Evolutionary conservation across 352 stramenopile species (phyloP).

Genomic region (Globisporangium spiculum): DNA sequence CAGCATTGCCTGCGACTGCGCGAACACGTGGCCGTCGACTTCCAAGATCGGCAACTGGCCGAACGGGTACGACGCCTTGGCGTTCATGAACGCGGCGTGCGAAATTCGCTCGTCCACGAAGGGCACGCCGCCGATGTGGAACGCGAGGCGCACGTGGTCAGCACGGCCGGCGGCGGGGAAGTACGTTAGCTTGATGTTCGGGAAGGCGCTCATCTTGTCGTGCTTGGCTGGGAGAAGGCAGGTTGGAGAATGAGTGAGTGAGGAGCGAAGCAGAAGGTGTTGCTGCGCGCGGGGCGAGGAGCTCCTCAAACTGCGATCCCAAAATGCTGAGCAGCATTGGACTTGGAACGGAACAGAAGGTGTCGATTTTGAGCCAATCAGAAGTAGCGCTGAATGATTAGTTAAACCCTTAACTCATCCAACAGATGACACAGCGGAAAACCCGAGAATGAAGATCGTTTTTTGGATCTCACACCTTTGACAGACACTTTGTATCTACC

Average conservation of each 20-base stretch:
- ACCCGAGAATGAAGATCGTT: too few relatives aligned
- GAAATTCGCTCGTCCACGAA: constrained; percentile 58
- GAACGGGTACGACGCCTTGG: constrained; percentile 46
- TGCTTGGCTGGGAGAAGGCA: background rate
- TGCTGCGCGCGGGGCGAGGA: too few relatives aligned
- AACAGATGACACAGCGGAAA: too few relatives aligned
- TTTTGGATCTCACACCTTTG: too few relatives aligned
- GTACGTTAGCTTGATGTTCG: constrained; percentile 58
- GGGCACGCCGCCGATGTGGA: constrained; percentile 46
- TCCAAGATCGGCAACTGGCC: constrained; percentile 42
- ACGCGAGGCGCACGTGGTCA: constrained; percentile 46
- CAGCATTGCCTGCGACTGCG: constrained; percentile 51
- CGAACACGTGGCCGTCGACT: constrained; percentile 40
- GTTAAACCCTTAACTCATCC: too few relatives aligned
- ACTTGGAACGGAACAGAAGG: background rate
- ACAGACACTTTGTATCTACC: too few relatives aligned
- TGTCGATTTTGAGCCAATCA: too few relatives aligned
- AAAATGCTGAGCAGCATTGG: background rate
- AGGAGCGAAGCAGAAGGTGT: background rate
- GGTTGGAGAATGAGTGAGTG: background rate
- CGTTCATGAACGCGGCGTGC: constrained; percentile 26
- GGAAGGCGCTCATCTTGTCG: constrained; percentile 26
- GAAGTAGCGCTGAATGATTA: too few relatives aligned
- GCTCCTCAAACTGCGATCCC: too few relatives aligned
- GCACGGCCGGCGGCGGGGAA: constrained; percentile 36